Conservation (phyloP, 805 yeast genomes). For the Torulaspora gathmanii region DNA sequence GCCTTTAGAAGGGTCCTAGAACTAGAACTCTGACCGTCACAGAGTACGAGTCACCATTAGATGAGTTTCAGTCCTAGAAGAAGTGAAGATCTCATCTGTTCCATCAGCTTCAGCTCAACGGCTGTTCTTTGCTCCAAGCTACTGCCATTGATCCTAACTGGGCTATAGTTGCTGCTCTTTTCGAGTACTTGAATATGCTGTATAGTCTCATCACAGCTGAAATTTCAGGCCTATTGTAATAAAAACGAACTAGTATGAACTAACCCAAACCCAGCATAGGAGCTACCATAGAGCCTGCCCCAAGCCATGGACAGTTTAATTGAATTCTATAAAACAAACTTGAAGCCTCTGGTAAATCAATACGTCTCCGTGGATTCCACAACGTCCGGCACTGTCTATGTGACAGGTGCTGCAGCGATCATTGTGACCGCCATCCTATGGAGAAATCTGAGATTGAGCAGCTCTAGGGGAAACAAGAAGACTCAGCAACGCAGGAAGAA, state of each 20-base stretch:
- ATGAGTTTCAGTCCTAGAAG: no score
- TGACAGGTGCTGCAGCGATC: constrained; percentile 20
- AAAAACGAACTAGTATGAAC: neutral
- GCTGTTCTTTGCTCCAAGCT: no score
- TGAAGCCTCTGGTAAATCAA: constrained; percentile 6
- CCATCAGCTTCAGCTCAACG: no score
- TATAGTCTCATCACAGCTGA: neutral
- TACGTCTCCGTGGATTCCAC: constrained; percentile 3
- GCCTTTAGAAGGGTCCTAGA: neutral
- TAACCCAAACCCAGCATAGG: neutral
- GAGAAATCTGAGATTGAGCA: constrained; percentile 12
- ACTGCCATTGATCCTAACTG: no score
- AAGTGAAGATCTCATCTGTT: no score
- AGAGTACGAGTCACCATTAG: constrained; percentile 1
- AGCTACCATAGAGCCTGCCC: neutral
- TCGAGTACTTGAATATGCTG: no score
- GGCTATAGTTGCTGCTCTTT: no score
- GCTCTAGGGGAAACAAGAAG: neutral
- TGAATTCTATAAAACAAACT: constrained; percentile 1
- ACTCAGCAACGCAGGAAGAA: constrained; percentile 8
- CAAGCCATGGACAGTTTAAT: constrained; percentile 3
- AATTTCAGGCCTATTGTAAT: neutral
- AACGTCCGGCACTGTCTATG: constrained; percentile 4
- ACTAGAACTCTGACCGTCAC: constrained; percentile 2
- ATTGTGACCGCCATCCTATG: constrained; percentile 17